phyloP scores from a whole-genome alignment of 2,329 filamentous ascomycete genomes.

The Ustulina deusta region DNA sequence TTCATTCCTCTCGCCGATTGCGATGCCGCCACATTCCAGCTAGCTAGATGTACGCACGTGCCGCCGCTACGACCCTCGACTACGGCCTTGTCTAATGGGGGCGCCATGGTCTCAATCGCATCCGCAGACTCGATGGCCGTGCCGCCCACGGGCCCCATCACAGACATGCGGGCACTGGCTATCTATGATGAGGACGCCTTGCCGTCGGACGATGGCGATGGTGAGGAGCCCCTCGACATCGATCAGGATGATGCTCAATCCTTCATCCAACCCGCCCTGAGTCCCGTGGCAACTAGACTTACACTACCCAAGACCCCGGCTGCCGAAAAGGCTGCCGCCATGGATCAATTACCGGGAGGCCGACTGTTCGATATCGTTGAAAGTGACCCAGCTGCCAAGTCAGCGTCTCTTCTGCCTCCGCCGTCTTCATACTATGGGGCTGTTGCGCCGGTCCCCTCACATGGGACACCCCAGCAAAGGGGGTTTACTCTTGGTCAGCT shows the following conservation, averaged over 20 bases:
- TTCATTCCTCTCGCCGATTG: slow-evolving; percentile 33
- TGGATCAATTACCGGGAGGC: slow-evolving; percentile 58
- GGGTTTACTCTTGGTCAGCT: slow-evolving; percentile 48
- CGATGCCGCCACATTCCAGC: slow-evolving; percentile 26
- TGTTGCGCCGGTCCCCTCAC: slow-evolving; percentile 14
- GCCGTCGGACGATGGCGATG: slow-evolving; percentile 51
- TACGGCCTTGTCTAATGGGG: slow-evolving; percentile 36
- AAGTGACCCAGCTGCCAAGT: slow-evolving; percentile 45
- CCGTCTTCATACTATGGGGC: slow-evolving; percentile 14
- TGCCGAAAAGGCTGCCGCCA: slow-evolving; percentile 67
- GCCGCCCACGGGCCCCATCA: slow-evolving; percentile 32
- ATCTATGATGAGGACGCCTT: slow-evolving; percentile 44
- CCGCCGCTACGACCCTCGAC: slow-evolving; percentile 28
- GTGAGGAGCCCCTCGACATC: slow-evolving; percentile 56
- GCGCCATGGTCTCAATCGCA: slow-evolving; percentile 39
- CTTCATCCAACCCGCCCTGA: slow-evolving; percentile 70
- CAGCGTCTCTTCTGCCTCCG: slow-evolving; percentile 30
- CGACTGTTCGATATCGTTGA: slow-evolving; percentile 55
- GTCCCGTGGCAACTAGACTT: slow-evolving; percentile 66
- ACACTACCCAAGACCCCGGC: slow-evolving; percentile 67
- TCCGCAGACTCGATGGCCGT: slow-evolving; percentile 18
- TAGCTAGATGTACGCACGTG: slow-evolving; percentile 1
- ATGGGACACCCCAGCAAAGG: slow-evolving; percentile 43
- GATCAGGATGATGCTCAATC: slow-evolving; percentile 70
- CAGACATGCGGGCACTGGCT: slow-evolving; percentile 39